Conservation (phyloP, 2,329 filamentous ascomycete species). For the Leptographium wingfieldii region DNA sequence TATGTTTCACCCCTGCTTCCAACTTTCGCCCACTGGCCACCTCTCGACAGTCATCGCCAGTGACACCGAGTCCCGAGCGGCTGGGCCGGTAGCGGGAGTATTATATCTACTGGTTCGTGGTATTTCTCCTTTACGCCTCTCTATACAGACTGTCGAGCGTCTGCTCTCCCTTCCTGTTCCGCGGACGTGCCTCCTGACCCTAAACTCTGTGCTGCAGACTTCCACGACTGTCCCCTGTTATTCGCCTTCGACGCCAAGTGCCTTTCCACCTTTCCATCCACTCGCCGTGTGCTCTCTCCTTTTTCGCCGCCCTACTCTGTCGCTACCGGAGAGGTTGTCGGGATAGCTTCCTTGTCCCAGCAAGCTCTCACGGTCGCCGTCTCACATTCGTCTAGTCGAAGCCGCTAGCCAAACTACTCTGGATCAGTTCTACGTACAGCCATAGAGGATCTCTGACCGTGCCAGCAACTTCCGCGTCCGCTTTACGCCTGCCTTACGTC, state of each 20-base stretch:
- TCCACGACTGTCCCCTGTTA: neutral
- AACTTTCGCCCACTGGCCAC: neutral
- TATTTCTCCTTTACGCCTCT: neutral
- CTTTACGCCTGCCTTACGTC: neutral
- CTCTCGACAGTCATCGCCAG: neutral
- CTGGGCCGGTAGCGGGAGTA: neutral
- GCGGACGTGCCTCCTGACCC: neutral
- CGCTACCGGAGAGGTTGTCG: neutral
- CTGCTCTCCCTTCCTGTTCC: neutral
- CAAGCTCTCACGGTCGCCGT: neutral
- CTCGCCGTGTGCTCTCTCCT: neutral
- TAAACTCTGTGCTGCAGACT: neutral
- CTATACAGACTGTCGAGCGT: neutral
- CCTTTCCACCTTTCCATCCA: neutral
- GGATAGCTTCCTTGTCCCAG: neutral
- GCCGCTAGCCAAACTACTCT: neutral
- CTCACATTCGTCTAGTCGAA: neutral
- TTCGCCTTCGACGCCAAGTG: neutral
- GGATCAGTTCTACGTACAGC: neutral
- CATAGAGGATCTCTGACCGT: neutral
- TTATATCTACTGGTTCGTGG: neutral
- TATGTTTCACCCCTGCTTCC: neutral
- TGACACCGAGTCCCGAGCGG: neutral
- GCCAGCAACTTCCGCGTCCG: neutral
- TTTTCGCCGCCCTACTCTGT: neutral